phyloP scores from a whole-genome alignment of 495 filamentous ascomycete species.

The Penicillium paxilli region DNA sequence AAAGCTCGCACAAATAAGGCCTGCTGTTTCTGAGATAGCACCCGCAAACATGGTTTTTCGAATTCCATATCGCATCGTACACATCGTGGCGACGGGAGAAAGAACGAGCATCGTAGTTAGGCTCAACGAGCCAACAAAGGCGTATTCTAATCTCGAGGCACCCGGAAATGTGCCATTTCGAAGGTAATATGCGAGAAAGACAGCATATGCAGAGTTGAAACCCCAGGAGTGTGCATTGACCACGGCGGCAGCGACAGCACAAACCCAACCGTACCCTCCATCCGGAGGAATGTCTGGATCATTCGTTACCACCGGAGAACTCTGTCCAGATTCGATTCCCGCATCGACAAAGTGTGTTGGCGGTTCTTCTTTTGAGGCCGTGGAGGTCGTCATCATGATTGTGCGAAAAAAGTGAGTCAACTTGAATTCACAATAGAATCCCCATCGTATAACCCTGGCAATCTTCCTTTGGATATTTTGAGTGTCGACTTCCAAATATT shows the following conservation, averaged over 20 bases:
- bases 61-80: conserved; percentile 26
- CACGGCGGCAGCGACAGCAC: conserved; percentile 28
- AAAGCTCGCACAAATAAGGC: conserved; percentile 50
- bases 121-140: conserved; percentile 53
- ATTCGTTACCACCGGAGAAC: no score
- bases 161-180: conserved; percentile 39
- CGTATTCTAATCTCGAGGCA: conserved; percentile 48
- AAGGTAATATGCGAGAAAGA: conserved; percentile 55
- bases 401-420: no score
- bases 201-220: conserved; percentile 41
- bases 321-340: no score
- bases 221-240: conserved; percentile 48
- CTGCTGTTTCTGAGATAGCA: conserved; percentile 37
- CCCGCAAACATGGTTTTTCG: conserved; percentile 41
- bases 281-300: neutral
- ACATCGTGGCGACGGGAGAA: conserved; percentile 52
- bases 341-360: neutral
- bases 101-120: conserved; percentile 44
- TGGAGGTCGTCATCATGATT: no score
- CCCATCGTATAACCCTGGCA: no score
- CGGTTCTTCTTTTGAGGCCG: neutral
- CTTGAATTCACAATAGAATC: no score
- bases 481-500: no score
- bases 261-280: conserved; percentile 46
- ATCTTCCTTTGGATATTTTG: no score